phyloP scores from a whole-genome alignment of 139 green algal genomes.

The Zygnema cylindricum region DNA sequence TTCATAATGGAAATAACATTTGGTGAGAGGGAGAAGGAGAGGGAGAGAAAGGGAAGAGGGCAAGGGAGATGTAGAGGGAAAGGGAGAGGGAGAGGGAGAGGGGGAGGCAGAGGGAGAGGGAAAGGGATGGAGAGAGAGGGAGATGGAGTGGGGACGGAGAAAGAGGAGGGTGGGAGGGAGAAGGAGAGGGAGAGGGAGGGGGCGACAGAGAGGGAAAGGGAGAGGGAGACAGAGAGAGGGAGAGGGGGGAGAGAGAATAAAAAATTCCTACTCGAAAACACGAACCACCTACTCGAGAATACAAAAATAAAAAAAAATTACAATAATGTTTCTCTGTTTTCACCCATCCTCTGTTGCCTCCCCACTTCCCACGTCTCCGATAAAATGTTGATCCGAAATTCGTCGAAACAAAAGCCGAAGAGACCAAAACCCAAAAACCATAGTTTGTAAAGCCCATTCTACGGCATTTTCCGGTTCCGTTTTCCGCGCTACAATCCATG shows the following conservation, averaged over 20 bases:
- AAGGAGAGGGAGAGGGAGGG: neutral
- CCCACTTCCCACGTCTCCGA: neutral
- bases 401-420: slow-evolving; percentile 33
- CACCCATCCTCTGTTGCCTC: neutral
- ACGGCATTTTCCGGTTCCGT: slow-evolving; percentile 35
- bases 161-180: neutral
- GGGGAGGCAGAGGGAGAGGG: neutral
- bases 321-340: neutral
- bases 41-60: neutral
- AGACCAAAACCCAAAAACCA: slow-evolving; percentile 48
- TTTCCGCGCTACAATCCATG: slow-evolving; percentile 21
- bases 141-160: neutral
- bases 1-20: no score
- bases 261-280: neutral
- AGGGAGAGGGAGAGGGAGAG: neutral
- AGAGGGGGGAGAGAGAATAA: neutral
- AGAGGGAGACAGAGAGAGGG: neutral
- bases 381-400: neutral
- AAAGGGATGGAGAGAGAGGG: neutral
- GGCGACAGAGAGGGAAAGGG: neutral
- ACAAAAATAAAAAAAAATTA: neutral
- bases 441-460: slow-evolving; percentile 31
- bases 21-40: neutral
- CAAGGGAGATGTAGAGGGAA: neutral
- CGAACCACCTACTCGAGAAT: neutral